Percentiles rank a stretch among this genome's conserved stretches.
phyloP scores from a whole-genome alignment of 202 grass and related monocot genomes.

The Miscanthus sacchariflorus region DNA sequence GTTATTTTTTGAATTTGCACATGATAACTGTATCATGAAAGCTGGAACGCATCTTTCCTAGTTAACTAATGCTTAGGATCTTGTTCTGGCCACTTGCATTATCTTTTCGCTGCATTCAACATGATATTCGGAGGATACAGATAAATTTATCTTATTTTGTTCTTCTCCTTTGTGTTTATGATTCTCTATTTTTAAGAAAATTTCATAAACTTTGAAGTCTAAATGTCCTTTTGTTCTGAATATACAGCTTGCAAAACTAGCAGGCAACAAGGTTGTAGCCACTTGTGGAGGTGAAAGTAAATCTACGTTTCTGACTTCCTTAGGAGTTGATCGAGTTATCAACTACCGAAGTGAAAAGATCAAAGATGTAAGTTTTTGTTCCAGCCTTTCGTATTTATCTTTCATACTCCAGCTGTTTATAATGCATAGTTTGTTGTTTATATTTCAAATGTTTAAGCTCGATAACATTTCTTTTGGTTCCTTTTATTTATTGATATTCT shows the following conservation, averaged over 20 bases:
- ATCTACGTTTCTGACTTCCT: conserved; percentile 76
- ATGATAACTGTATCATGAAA: conserved; percentile 35
- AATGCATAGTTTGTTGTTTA: conserved; percentile 8
- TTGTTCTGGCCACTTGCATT: conserved; percentile 29
- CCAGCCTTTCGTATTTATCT: background rate
- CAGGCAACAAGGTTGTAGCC: conserved; percentile 93
- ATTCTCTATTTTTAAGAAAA: conserved; percentile 27
- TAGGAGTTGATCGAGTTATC: conserved; percentile 89
- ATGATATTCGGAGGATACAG: conserved; percentile 29
- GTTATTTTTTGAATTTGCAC: conserved; percentile 1
- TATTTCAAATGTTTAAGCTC: conserved; percentile 12
- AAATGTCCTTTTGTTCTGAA: conserved; percentile 42
- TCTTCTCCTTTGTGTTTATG: conserved; percentile 3
- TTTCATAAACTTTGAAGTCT: conserved; percentile 9
- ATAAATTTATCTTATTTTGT: background rate
- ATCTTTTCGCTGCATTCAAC: conserved; percentile 23
- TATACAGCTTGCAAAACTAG: conserved; percentile 90
- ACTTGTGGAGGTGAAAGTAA: conserved; percentile 94
- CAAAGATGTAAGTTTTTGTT: conserved; percentile 70
- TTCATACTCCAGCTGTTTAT: conserved; percentile 4
- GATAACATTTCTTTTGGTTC: background rate
- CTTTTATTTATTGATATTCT: conserved; percentile 28
- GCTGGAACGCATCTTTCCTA: conserved; percentile 1
- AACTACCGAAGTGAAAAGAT: conserved; percentile 88
- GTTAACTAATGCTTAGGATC: conserved; percentile 18